Conservation (phyloP, 2,329 filamentous ascomycete genomes). For the Cercospora sp. region DNA sequence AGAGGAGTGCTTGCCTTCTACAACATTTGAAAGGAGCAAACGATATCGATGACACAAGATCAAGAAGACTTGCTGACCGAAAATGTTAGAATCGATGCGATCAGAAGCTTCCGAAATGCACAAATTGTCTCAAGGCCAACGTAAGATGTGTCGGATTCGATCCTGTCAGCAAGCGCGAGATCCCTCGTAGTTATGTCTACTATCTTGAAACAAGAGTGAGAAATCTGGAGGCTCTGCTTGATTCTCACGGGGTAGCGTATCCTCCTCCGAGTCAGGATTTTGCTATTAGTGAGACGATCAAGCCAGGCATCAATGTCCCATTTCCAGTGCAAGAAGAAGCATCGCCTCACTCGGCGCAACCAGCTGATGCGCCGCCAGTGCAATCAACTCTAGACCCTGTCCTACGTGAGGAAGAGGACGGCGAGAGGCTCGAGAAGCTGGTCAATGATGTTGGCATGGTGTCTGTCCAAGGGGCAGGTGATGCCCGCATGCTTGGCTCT, state of each 20-base stretch:
- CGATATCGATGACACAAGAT: neutral
- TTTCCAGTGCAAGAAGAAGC: constrained; percentile 34
- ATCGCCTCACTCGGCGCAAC: constrained; percentile 9
- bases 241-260: constrained; percentile 68
- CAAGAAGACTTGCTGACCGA: neutral
- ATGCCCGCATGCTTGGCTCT: constrained; percentile 78
- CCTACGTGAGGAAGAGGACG: constrained; percentile 54
- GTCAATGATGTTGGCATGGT: constrained; percentile 73
- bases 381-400: constrained; percentile 31
- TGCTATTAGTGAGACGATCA: constrained; percentile 43
- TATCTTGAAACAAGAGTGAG: constrained; percentile 86
- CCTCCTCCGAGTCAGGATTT: constrained; percentile 68
- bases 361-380: constrained; percentile 25
- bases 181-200: constrained; percentile 85
- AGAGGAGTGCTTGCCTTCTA: neutral
- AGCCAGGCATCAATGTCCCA: constrained; percentile 41
- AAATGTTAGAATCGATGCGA: constrained; percentile 73
- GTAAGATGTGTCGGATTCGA: constrained; percentile 94
- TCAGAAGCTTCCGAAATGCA: constrained; percentile 86
- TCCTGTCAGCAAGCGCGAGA: constrained; percentile 93
- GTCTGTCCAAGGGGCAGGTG: constrained; percentile 74
- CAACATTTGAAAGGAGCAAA: neutral
- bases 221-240: constrained; percentile 76
- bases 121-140: constrained; percentile 87
- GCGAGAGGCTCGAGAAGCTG: constrained; percentile 64